phyloP scores from a whole-genome alignment of 768 basidiomycete species.

The Tricholoma sp. region DNA sequence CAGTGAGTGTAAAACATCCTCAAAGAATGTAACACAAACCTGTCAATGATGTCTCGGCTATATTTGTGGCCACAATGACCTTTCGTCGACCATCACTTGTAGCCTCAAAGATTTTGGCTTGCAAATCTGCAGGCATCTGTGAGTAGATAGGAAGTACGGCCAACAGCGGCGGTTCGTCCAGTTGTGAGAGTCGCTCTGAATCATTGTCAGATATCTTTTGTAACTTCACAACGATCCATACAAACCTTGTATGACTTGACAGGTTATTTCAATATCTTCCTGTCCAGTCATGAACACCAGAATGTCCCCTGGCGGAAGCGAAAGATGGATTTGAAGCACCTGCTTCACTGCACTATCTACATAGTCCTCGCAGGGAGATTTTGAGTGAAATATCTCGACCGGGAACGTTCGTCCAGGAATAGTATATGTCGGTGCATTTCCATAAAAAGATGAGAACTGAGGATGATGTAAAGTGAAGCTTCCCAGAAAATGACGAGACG shows the following conservation, averaged over 20 bases:
- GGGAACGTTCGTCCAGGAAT: constrained; percentile 94
- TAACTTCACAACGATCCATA: neutral
- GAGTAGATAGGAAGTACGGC: constrained; percentile 98
- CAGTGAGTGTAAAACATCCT: constrained; percentile 6
- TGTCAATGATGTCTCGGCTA: constrained; percentile 96
- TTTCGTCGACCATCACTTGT: constrained; percentile 93
- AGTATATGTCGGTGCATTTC: constrained; percentile 90
- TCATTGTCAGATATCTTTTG: neutral
- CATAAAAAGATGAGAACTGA: constrained; percentile 95
- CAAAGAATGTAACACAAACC: constrained; percentile 37
- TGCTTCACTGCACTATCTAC: constrained; percentile 98
- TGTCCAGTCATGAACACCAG: constrained; percentile 99
- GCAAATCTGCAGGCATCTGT: constrained; percentile 98
- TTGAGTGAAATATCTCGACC: constrained; percentile 93
- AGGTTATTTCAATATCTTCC: constrained; percentile 97
- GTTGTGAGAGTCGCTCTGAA: constrained; percentile 82
- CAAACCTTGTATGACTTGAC: constrained; percentile 85
- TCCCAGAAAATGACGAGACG: constrained; percentile 6
- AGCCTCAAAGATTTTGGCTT: constrained; percentile 96
- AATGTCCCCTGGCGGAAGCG: constrained; percentile 89
- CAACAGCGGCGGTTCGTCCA: constrained; percentile 85
- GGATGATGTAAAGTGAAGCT: neutral
- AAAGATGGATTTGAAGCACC: constrained; percentile 93
- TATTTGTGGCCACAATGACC: constrained; percentile 98
- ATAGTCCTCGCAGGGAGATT: constrained; percentile 98